These are phyloP conservation scores for Pythium plurisporium DNA, from an alignment of 352 stramenopile species.

Conservation along the genomic window DNA sequence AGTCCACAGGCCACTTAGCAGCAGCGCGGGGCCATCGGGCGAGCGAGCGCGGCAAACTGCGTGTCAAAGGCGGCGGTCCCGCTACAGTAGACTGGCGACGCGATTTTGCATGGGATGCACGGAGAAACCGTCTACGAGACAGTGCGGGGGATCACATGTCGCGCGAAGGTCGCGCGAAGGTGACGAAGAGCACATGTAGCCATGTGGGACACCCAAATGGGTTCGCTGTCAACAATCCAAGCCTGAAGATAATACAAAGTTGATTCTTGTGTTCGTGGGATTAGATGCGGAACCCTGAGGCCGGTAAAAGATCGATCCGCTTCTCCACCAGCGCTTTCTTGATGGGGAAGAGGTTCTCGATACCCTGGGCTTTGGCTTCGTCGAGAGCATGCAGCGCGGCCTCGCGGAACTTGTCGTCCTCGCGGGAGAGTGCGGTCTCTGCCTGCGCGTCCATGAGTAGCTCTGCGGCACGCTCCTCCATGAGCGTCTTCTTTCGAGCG, in stretches of 20 bases:
- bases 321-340: conserved; percentile 70
- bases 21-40: not conserved
- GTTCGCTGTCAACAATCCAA: no score
- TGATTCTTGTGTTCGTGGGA: not conserved
- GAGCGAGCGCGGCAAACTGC: not conserved
- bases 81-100: no score
- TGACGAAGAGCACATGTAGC: conserved; percentile 2
- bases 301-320: conserved; percentile 61
- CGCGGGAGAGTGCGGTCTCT: conserved; percentile 30
- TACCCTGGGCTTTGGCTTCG: conserved; percentile 50
- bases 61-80: no score
- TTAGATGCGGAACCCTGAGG: conserved; percentile 63
- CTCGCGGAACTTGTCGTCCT: conserved; percentile 59
- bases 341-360: conserved; percentile 66
- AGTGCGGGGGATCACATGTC: not conserved
- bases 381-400: conserved; percentile 47
- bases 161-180: conserved; percentile 10
- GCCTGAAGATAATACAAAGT: no score
- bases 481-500: conserved; percentile 45
- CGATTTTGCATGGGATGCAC: not conserved
- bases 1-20: not conserved
- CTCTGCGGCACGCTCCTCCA: conserved; percentile 33
- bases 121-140: not conserved
- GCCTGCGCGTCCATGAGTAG: conserved; percentile 33
- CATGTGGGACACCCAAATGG: conserved; percentile 12